phyloP scores from a whole-genome alignment of 371 early-diverging fungal genomes.

The Rhizomucor miehei region DNA sequence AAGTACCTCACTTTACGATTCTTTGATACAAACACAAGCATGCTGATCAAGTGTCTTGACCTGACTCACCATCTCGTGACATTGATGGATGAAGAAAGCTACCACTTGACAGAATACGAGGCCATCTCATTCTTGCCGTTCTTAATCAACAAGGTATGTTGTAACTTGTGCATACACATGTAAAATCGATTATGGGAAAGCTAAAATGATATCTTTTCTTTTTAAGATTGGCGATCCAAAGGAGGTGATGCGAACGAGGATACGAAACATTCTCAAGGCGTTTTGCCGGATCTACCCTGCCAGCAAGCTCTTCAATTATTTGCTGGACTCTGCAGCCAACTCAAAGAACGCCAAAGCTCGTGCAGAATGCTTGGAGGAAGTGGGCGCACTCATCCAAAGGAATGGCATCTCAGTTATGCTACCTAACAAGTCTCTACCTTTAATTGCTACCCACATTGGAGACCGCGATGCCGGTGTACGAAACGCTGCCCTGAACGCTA shows the following conservation, averaged over 20 bases:
- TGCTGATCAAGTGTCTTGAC: conserved; percentile 79
- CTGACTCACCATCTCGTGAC: conserved; percentile 67
- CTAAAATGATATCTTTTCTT: too few relatives aligned
- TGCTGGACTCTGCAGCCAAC: conserved; percentile 67
- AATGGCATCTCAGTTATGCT: conserved; percentile 71
- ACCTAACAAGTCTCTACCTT: conserved; percentile 66
- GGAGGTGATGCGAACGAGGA: conserved; percentile 69
- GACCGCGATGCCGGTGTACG: conserved; percentile 84
- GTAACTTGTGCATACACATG: neutral
- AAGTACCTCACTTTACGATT: conserved; percentile 85
- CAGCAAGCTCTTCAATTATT: conserved; percentile 66
- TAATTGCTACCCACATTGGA: conserved; percentile 71
- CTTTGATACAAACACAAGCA: conserved; percentile 86
- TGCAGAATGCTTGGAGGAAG: conserved; percentile 81
- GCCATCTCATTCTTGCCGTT: conserved; percentile 76
- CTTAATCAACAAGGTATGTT: conserved; percentile 62
- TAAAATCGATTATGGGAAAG: too few relatives aligned
- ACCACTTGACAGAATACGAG: conserved; percentile 74
- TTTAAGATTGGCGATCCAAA: conserved; percentile 74
- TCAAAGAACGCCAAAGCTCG: conserved; percentile 83
- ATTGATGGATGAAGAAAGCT: conserved; percentile 61
- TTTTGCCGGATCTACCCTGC: conserved; percentile 76
- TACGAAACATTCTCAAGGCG: conserved; percentile 64
- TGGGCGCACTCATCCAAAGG: conserved; percentile 70
- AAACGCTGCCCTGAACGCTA: conserved; percentile 68